Conservation (phyloP, 495 filamentous ascomycete genomes). For the Penicillium arizonense region DNA sequence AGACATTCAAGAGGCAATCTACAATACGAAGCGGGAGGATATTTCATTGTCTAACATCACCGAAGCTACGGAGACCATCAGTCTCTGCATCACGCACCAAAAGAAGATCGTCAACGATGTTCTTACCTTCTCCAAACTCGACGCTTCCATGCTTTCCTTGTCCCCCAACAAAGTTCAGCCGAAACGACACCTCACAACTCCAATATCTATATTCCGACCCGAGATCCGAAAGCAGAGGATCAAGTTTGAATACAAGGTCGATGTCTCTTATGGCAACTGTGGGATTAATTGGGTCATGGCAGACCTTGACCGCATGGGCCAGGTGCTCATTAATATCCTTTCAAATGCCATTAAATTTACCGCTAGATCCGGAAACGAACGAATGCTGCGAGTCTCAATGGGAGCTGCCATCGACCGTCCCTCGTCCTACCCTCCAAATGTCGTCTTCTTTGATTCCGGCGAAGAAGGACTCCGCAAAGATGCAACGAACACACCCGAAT, state of each 20-base stretch:
- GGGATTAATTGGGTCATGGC: constrained; percentile 65
- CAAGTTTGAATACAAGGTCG: constrained; percentile 57
- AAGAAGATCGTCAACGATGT: constrained; percentile 81
- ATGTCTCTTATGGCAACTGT: constrained; percentile 53
- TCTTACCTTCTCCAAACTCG: constrained; percentile 78
- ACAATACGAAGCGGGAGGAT: constrained; percentile 1
- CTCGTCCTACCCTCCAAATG: constrained; percentile 39
- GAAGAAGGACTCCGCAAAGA: constrained; percentile 36
- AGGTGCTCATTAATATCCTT: constrained; percentile 73
- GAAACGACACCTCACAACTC: constrained; percentile 60
- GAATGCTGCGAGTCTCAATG: constrained; percentile 67
- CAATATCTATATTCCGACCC: constrained; percentile 71
- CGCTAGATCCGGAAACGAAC: constrained; percentile 44
- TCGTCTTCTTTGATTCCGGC: constrained; percentile 52
- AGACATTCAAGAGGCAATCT: constrained; percentile 53
- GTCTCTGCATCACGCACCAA: constrained; percentile 72
- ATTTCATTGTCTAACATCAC: constrained; percentile 38
- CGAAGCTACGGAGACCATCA: constrained; percentile 73
- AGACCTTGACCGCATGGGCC: constrained; percentile 69
- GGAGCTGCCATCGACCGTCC: constrained; percentile 60
- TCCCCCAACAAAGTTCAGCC: constrained; percentile 68
- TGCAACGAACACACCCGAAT: constrained; percentile 54
- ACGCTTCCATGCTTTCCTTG: constrained; percentile 68
- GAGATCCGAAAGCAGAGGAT: constrained; percentile 69
- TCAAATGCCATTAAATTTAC: constrained; percentile 82